Evolutionary conservation across 1,284 basidiomycete species (phyloP).

Genomic region (Puccinia coronata): DNA sequence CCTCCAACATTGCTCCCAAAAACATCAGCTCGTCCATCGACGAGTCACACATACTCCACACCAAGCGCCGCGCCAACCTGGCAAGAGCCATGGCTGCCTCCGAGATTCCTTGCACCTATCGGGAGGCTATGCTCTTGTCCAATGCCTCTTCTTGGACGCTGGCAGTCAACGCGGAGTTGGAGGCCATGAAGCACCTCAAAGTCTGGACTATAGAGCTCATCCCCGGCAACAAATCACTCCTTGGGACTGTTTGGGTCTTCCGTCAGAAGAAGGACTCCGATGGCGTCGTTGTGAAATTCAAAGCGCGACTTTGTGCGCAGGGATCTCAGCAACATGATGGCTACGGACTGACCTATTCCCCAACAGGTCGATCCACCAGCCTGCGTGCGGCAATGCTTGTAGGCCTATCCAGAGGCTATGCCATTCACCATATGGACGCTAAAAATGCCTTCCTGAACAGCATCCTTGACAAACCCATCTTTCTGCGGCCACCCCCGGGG

Average conservation of each 20-base stretch:
- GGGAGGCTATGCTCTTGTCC: neutral
- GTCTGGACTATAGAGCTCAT: neutral
- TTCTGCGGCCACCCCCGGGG: neutral
- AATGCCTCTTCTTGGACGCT: neutral
- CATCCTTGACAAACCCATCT: conserved; percentile 8
- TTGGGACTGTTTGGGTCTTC: neutral
- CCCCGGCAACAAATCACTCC: neutral
- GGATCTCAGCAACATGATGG: neutral
- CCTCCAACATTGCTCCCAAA: neutral
- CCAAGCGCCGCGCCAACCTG: neutral
- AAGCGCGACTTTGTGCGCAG: neutral
- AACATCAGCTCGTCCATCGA: neutral
- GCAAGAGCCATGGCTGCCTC: neutral
- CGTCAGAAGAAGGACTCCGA: neutral
- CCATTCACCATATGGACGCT: neutral
- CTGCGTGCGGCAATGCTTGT: neutral
- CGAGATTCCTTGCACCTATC: neutral
- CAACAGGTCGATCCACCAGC: neutral
- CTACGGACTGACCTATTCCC: neutral
- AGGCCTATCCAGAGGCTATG: neutral
- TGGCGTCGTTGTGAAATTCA: neutral
- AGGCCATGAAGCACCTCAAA: neutral
- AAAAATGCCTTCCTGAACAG: conserved; percentile 24
- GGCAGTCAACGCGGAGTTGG: neutral
- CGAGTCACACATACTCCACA: neutral